Conservation (phyloP, 179 eudicot species). For the Amaranthus tricolor region DNA sequence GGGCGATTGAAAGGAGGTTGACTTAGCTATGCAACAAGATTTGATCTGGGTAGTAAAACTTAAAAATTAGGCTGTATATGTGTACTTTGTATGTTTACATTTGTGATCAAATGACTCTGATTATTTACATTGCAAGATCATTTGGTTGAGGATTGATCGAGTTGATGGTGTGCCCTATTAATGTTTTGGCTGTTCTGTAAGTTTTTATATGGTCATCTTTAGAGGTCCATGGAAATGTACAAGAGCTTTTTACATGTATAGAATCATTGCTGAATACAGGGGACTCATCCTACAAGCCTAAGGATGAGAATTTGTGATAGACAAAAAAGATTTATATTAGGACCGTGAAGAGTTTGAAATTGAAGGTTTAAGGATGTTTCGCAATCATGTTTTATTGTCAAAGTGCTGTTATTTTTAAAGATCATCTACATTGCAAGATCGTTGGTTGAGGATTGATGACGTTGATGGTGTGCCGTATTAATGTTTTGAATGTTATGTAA, state of each 20-base stretch:
- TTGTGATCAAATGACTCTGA: background rate
- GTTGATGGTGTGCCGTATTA: background rate
- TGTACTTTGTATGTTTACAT: background rate
- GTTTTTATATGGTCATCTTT: background rate
- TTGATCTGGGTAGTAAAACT: background rate
- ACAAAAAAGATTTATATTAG: background rate
- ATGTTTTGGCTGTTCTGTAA: background rate
- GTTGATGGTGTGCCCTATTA: background rate
- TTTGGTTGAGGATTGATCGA: background rate
- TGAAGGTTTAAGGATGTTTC: background rate
- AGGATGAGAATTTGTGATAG: background rate
- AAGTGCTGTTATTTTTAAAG: background rate
- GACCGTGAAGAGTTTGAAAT: background rate
- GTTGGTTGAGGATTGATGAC: background rate
- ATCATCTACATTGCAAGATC: background rate
- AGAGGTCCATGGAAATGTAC: background rate
- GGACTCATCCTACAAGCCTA: background rate
- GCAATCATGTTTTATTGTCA: background rate
- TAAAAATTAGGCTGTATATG: background rate
- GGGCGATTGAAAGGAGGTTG: background rate
- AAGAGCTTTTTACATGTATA: conserved; percentile 6
- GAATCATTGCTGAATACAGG: background rate
- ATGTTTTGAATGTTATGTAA: background rate
- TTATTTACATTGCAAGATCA: background rate
- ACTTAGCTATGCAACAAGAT: background rate